Conservation (phyloP, 1,284 basidiomycete genomes). For the Leccinum pachyderme region DNA sequence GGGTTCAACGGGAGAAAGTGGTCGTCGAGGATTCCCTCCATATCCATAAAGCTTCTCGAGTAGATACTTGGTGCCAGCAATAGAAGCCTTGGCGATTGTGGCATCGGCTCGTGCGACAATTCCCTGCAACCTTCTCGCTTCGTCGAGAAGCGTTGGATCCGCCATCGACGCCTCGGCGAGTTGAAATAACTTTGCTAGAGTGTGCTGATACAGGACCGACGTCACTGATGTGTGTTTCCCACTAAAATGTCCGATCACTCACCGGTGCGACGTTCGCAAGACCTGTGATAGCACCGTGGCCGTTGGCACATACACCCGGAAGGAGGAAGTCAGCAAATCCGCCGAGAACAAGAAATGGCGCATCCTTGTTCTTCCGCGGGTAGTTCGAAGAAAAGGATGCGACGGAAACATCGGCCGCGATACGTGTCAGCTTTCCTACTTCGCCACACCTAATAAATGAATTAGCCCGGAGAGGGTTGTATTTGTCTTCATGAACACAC, state of each 20-base stretch:
- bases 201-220: conserved; percentile 39
- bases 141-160: conserved; percentile 56
- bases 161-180: conserved; percentile 54
- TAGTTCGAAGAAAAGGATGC: conserved; percentile 53
- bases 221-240: not conserved
- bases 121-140: conserved; percentile 77
- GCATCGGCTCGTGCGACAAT: conserved; percentile 79
- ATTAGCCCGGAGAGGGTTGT: not conserved
- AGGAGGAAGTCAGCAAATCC: conserved; percentile 79
- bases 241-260: conserved; percentile 26
- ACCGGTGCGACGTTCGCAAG: conserved; percentile 79
- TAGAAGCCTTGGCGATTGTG: conserved; percentile 75
- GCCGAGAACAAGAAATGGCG: conserved; percentile 75
- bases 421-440: conserved; percentile 86
- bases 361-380: conserved; percentile 63
- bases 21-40: conserved; percentile 71
- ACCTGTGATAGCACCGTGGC: conserved; percentile 80
- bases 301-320: conserved; percentile 66
- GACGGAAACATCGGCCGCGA: conserved; percentile 67
- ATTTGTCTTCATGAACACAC: conserved; percentile 41
- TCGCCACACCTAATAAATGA: conserved; percentile 69
- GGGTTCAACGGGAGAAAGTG: conserved; percentile 63
- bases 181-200: conserved; percentile 63
- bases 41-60: conserved; percentile 75
- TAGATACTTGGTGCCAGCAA: conserved; percentile 81